Conservation (phyloP, 495 filamentous ascomycete genomes). For the Acidomyces sp. region DNA sequence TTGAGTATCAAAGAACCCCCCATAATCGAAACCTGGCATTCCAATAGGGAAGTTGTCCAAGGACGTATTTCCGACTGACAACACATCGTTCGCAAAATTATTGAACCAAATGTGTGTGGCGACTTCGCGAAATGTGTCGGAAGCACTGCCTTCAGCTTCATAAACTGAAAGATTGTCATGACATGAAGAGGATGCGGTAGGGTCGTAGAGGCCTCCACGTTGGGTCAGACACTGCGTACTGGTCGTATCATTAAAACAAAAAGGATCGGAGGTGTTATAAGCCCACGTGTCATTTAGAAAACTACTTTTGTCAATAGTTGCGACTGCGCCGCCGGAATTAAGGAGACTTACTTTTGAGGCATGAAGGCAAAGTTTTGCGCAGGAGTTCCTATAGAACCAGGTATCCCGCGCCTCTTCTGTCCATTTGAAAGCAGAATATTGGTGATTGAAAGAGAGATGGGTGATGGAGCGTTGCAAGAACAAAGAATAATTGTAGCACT, state of each 20-base stretch:
- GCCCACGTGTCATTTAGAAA: slow-evolving; percentile 1
- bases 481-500: no score
- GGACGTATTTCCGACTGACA: neutral
- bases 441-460: no score
- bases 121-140: neutral
- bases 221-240: neutral
- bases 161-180: no score
- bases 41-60: slow-evolving; percentile 1
- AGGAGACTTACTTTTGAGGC: neutral
- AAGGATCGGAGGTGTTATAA: neutral
- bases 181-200: neutral
- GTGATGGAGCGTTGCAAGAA: no score
- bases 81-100: neutral
- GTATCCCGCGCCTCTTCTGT: neutral
- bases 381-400: neutral
- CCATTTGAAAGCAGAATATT: neutral
- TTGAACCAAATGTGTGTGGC: neutral
- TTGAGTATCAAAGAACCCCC: neutral
- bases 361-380: neutral
- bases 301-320: neutral
- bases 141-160: neutral
- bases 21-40: neutral
- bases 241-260: neutral
- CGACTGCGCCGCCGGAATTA: neutral
- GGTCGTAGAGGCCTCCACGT: neutral